A percentile compares a stretch with the other conserved stretches of the same genome.
These are phyloP conservation scores for Trichoderma virens DNA, from an alignment of 495 filamentous ascomycete genomes.

Conservation along the genomic window DNA sequence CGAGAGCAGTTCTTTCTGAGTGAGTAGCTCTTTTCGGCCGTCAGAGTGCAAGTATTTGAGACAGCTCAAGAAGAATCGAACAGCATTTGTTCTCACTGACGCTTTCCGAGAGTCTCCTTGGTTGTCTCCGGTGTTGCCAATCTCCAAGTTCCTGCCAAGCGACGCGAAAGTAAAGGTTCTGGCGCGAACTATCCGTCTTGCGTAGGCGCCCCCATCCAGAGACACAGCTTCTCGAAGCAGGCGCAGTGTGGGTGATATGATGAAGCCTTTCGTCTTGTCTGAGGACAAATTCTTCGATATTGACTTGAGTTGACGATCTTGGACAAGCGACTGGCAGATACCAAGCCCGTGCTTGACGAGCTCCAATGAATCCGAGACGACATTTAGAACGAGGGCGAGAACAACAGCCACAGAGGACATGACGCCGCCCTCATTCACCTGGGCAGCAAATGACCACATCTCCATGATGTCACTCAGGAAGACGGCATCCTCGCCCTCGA, in stretches of 20 bases:
- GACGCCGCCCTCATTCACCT: conserved; percentile 64
- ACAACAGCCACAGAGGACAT: conserved; percentile 67
- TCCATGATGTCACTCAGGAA: conserved; percentile 70
- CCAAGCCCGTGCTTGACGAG: conserved; percentile 61
- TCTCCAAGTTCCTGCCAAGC: conserved; percentile 53
- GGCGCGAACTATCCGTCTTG: conserved; percentile 59
- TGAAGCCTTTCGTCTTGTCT: conserved; percentile 66
- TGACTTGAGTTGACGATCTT: conserved; percentile 63
- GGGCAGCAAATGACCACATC: conserved; percentile 67
- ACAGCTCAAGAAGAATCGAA: conserved; percentile 65
- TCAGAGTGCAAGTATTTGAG: conserved; percentile 61
- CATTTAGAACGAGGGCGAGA: conserved; percentile 66
- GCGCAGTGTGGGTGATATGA: conserved; percentile 76
- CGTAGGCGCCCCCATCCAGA: conserved; percentile 74
- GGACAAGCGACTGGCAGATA: conserved; percentile 65
- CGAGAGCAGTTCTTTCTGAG: conserved; percentile 60
- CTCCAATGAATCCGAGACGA: conserved; percentile 61
- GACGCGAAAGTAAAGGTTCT: conserved; percentile 67
- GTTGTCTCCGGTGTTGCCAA: conserved; percentile 43
- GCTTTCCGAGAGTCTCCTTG: conserved; percentile 51
- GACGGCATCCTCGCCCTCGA: conserved; percentile 41
- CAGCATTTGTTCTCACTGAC: conserved; percentile 67
- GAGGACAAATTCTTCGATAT: conserved; percentile 65
- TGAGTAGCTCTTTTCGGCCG: conserved; percentile 67
- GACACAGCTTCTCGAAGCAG: conserved; percentile 69